phyloP scores from a whole-genome alignment of 495 filamentous ascomycete genomes.

The Neurospora cerealis region DNA sequence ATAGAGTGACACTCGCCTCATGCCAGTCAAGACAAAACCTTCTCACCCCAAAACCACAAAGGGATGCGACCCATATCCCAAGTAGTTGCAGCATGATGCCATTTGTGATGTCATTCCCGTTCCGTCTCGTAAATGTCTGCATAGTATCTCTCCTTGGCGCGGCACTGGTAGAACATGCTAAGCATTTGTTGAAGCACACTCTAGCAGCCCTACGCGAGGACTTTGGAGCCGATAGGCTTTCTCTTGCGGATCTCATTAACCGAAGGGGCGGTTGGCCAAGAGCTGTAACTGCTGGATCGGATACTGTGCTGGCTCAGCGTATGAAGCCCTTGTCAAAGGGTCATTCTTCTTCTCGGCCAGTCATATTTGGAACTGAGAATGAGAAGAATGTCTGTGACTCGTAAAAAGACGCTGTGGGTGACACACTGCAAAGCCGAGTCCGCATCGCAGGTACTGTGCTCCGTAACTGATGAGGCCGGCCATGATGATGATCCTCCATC shows the following conservation, averaged over 20 bases:
- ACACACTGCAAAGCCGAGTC: not conserved
- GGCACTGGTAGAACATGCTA: not conserved
- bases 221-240: not conserved
- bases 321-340: not conserved
- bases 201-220: not conserved
- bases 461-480: not conserved
- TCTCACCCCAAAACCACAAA: not conserved
- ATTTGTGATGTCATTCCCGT: not conserved
- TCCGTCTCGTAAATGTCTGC: not conserved
- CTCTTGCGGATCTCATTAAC: not conserved
- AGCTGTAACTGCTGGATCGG: not conserved
- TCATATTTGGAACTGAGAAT: not conserved
- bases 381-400: not conserved
- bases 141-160: not conserved
- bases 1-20: not conserved
- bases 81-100: not conserved
- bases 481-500: not conserved
- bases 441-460: not conserved
- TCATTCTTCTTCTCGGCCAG: not conserved
- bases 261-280: not conserved
- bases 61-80: not conserved
- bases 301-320: not conserved
- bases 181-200: not conserved
- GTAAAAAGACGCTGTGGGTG: not conserved
- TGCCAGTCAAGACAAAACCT: not conserved